Percentiles rank a stretch among this genome's conserved stretches.
phyloP scores from a whole-genome alignment of 805 yeast species.

The Priceomyces castillae region DNA sequence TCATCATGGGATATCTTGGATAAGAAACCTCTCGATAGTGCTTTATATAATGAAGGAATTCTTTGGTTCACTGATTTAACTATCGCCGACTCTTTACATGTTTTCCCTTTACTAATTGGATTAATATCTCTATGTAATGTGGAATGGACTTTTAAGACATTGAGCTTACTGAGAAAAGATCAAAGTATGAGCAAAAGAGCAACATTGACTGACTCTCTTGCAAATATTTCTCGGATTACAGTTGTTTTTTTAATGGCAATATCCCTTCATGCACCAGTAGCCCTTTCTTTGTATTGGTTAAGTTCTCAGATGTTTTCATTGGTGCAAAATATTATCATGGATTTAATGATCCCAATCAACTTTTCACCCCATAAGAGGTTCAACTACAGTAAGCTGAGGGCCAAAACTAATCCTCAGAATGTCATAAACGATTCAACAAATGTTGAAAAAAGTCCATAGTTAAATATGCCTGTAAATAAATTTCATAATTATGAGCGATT shows the following conservation, averaged over 20 bases:
- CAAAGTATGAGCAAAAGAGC: slow-evolving; percentile 47
- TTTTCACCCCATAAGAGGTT: slow-evolving; percentile 44
- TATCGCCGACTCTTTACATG: slow-evolving; percentile 55
- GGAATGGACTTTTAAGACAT: slow-evolving; percentile 76
- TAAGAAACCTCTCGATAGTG: slow-evolving; percentile 47
- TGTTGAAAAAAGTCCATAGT: neutral
- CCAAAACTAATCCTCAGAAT: slow-evolving; percentile 7
- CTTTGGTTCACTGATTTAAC: slow-evolving; percentile 63
- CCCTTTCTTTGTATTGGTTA: slow-evolving; percentile 85
- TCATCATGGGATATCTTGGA: slow-evolving; percentile 40
- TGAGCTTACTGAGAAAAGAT: slow-evolving; percentile 46
- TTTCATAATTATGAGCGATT: too few species aligned
- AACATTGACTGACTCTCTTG: slow-evolving; percentile 59
- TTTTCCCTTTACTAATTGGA: slow-evolving; percentile 73
- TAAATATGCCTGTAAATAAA: too few species aligned
- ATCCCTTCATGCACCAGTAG: slow-evolving; percentile 81
- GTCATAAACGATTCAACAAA: slow-evolving; percentile 2
- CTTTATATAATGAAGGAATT: slow-evolving; percentile 53
- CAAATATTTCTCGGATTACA: slow-evolving; percentile 70
- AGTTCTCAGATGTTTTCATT: slow-evolving; percentile 78
- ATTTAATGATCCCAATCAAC: slow-evolving; percentile 58
- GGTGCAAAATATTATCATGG: slow-evolving; percentile 70
- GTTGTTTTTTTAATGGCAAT: slow-evolving; percentile 79
- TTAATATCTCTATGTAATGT: slow-evolving; percentile 68
- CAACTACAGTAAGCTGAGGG: slow-evolving; percentile 13